Evolutionary conservation across 2,329 filamentous ascomycete species (phyloP).

Genomic region (Penicillium sumatraense): DNA sequence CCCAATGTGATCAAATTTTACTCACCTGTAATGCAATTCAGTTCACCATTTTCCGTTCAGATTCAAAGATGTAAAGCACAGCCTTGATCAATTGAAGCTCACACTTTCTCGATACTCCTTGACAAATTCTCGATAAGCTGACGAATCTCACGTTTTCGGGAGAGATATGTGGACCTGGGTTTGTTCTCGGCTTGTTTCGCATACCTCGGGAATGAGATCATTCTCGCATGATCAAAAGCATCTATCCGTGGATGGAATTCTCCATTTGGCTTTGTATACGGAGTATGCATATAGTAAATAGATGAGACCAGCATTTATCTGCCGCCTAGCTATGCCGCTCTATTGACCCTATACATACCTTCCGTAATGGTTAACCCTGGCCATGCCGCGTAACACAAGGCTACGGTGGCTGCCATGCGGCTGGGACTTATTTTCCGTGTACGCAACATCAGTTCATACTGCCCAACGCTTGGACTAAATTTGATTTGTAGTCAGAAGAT

Average conservation of each 20-base stretch:
- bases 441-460: constrained; percentile 14
- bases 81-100: constrained; percentile 3
- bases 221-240: constrained; percentile 23
- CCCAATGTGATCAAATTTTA: not conserved
- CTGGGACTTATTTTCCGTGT: constrained; percentile 31
- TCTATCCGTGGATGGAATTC: constrained; percentile 25
- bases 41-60: constrained; percentile 6
- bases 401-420: constrained; percentile 40
- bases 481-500: constrained; percentile 15
- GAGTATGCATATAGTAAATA: not conserved
- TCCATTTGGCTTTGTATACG: constrained; percentile 2
- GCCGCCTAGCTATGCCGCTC: not conserved
- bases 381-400: constrained; percentile 24
- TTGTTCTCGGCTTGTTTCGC: constrained; percentile 1
- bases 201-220: constrained; percentile 21
- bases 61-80: constrained; percentile 23
- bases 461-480: constrained; percentile 7
- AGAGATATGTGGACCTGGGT: not conserved
- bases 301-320: constrained; percentile 9
- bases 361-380: constrained; percentile 12
- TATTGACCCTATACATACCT: not conserved
- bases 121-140: constrained; percentile 3
- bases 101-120: constrained; percentile 2
- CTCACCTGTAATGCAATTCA: constrained; percentile 6
- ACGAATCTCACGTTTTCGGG: not conserved